These are phyloP conservation scores for Colletotrichum musicola DNA, from an alignment of 2,329 filamentous ascomycete genomes.

Conservation along the genomic window DNA sequence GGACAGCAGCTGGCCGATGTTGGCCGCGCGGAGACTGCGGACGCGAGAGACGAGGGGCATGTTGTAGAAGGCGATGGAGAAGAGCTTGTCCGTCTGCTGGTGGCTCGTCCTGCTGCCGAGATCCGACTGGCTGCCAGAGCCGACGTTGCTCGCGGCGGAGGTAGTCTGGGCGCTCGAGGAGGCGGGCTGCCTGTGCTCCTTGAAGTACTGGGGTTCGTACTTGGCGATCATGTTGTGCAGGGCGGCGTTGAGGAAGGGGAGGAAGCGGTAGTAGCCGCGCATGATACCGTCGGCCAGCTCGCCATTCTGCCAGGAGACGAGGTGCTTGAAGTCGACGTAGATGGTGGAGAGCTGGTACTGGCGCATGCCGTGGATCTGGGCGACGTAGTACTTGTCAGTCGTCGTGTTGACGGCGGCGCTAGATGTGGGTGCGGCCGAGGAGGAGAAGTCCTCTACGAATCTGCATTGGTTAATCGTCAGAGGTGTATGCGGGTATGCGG, in stretches of 20 bases:
- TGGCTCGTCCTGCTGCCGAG: conserved; percentile 83
- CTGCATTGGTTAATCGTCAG: conserved; percentile 47
- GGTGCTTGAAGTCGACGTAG: conserved; percentile 89
- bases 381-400: conserved; percentile 86
- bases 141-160: conserved; percentile 73
- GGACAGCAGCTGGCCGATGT: conserved; percentile 93
- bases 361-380: conserved; percentile 83
- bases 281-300: conserved; percentile 88
- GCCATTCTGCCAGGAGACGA: conserved; percentile 81
- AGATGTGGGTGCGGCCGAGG: conserved; percentile 73
- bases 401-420: conserved; percentile 69
- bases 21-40: conserved; percentile 85
- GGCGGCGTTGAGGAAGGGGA: conserved; percentile 89
- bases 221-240: conserved; percentile 95
- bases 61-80: conserved; percentile 94
- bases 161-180: conserved; percentile 79
- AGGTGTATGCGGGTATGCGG: neutral
- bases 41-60: conserved; percentile 88
- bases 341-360: conserved; percentile 83
- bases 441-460: conserved; percentile 77
- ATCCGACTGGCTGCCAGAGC: conserved; percentile 73
- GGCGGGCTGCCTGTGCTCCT: conserved; percentile 88
- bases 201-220: conserved; percentile 94
- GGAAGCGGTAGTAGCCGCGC: conserved; percentile 92
- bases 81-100: conserved; percentile 97